These are phyloP conservation scores for Mortierella antarctica DNA, from an alignment of 192 early-diverging fungal species.

Conservation along the genomic window DNA sequence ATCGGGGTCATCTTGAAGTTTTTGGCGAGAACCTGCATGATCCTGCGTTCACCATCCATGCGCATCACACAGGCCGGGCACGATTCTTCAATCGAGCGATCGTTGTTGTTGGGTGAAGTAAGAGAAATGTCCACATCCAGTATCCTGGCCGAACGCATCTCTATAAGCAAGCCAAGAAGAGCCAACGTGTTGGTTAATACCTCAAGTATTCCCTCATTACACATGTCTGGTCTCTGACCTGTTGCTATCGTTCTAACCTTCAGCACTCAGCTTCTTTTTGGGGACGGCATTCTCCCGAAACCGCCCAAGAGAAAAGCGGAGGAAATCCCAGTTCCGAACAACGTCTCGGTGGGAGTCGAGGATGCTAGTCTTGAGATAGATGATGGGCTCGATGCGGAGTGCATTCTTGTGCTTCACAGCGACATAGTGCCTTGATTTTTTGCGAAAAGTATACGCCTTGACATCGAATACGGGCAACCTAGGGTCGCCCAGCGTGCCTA, in stretches of 20 bases:
- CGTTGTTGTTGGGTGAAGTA: constrained; percentile 39
- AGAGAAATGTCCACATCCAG: constrained; percentile 39
- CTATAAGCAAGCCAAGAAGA: constrained; percentile 1
- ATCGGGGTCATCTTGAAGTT: constrained; percentile 46
- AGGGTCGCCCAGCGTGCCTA: background rate
- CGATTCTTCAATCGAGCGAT: constrained; percentile 41
- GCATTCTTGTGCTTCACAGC: constrained; percentile 47
- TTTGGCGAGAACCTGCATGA: constrained; percentile 49
- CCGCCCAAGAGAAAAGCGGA: constrained; percentile 22
- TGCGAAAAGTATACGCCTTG: constrained; percentile 49
- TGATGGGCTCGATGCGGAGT: constrained; percentile 43
- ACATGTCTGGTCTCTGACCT: background rate
- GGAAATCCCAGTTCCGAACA: constrained; percentile 40
- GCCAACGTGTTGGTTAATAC: background rate
- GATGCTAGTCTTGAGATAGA: constrained; percentile 49
- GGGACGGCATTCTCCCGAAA: constrained; percentile 39
- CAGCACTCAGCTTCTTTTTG: constrained; percentile 39
- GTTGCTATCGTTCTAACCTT: constrained; percentile 16
- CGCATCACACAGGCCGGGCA: constrained; percentile 50
- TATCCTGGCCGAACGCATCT: constrained; percentile 42
- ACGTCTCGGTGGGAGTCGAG: constrained; percentile 28
- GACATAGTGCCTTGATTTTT: constrained; percentile 46
- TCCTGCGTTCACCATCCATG: constrained; percentile 49
- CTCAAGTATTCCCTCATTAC: background rate
- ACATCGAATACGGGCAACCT: constrained; percentile 33